Conservation (phyloP, 2,329 filamentous ascomycete species). For the Arachnomyces sp. region DNA sequence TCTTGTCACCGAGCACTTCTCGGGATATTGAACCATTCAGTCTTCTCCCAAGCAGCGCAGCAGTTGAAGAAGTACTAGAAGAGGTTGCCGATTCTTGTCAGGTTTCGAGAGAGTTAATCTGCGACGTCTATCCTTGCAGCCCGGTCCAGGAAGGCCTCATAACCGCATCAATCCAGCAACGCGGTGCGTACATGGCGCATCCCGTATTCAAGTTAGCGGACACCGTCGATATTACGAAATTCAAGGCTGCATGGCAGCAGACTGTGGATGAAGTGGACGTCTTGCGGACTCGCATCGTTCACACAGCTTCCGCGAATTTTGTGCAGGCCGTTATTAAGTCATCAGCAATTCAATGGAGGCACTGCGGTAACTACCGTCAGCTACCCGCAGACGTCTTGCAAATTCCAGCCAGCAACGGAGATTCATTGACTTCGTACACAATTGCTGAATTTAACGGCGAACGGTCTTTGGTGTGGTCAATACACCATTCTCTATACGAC, state of each 20-base stretch:
- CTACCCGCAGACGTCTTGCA: slow-evolving; percentile 8
- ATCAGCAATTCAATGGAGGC: slow-evolving; percentile 10
- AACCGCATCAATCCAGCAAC: slow-evolving; percentile 27
- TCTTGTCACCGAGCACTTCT: neutral
- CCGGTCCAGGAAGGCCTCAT: slow-evolving; percentile 34
- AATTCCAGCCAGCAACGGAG: slow-evolving; percentile 7
- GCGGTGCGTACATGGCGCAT: slow-evolving; percentile 31
- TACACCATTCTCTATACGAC: slow-evolving; percentile 41
- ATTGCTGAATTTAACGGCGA: slow-evolving; percentile 9
- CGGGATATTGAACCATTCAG: slow-evolving; percentile 10
- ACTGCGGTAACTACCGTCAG: slow-evolving; percentile 1
- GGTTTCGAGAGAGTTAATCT: slow-evolving; percentile 22
- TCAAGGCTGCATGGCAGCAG: slow-evolving; percentile 32
- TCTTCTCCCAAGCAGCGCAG: slow-evolving; percentile 12
- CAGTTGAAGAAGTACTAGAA: slow-evolving; percentile 3
- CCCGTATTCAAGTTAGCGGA: slow-evolving; percentile 22
- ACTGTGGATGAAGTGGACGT: slow-evolving; percentile 29
- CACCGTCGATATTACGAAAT: slow-evolving; percentile 22
- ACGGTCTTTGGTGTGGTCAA: slow-evolving; percentile 32
- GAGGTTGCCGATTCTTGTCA: slow-evolving; percentile 24
- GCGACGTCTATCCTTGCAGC: slow-evolving; percentile 27
- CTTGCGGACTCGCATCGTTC: slow-evolving; percentile 33
- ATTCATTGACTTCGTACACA: slow-evolving; percentile 8
- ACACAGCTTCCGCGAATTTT: slow-evolving; percentile 10
- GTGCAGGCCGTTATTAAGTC: slow-evolving; percentile 21